A percentile compares a stretch with the other conserved stretches of the same genome.
Conservation (phyloP, 75 land plant genomes). For the Pinus albicaulis region DNA sequence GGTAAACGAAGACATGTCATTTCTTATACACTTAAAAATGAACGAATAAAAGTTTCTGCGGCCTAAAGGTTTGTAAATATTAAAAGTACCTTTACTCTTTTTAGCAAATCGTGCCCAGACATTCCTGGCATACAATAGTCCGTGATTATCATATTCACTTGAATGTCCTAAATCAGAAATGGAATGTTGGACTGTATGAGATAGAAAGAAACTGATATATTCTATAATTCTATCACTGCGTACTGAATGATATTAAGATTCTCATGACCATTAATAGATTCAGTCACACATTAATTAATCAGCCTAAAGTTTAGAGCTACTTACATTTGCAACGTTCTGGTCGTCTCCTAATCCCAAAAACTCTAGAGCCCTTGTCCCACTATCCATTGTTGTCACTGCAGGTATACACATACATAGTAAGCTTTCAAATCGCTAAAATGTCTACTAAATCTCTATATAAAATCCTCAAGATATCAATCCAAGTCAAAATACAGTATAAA, state of each 20-base stretch:
- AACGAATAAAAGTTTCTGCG: neutral
- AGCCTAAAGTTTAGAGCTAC: no score
- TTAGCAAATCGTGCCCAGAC: slow-evolving; percentile 59
- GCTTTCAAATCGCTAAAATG: no score
- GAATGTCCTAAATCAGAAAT: slow-evolving; percentile 10
- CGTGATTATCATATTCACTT: slow-evolving; percentile 43
- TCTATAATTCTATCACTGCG: no score
- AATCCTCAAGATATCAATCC: no score
- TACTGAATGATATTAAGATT: no score
- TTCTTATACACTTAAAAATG: neutral
- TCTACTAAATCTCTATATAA: no score
- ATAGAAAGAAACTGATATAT: no score
- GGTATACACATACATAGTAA: neutral
- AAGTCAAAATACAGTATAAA: no score
- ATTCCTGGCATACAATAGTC: slow-evolving; percentile 60
- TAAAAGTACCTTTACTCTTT: slow-evolving; percentile 38
- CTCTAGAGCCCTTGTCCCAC: slow-evolving; percentile 70
- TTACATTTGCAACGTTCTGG: no score
- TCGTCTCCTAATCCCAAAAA: slow-evolving; percentile 46
- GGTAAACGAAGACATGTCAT: neutral
- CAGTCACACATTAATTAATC: no score
- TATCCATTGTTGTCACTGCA: slow-evolving; percentile 83
- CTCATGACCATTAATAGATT: no score
- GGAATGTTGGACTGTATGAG: neutral
- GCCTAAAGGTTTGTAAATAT: neutral